Base-by-base conservation (phyloP, 108 stramenopile genomes). In the Cylindrotheca closterium region DNA sequence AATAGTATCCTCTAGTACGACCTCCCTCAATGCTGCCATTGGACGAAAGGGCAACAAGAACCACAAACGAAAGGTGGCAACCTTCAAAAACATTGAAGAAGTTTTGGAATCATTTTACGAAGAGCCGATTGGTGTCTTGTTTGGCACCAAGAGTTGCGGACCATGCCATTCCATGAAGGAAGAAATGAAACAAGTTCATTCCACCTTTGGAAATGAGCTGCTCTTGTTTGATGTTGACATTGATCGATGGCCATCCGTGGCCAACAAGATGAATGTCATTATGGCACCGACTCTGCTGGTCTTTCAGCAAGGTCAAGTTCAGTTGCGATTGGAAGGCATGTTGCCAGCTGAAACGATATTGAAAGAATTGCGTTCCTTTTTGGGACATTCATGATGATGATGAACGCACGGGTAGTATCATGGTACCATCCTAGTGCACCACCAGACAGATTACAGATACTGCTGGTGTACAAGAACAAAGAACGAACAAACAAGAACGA, bases 81-180 rank as follows among this genome's bases (percentile, higher is more conserved):
- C 74, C 37, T 88, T 82, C 75, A 82, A 80, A 60, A 85, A 81
- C n/a, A 84, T 86, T 66, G 88, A 89, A 47, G 78, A 89, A 71
- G 84, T 89, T 72, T 68, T 89, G n/a, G 49, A 60, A 12, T 47
- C 63, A 30, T 81, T 80, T 58, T 47, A 42, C 15, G 63, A 69
- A 47, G 75, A 79, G 18, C 73, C 82, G 0, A 37, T 90, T 0
- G 65, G 86, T 1, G 42, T 77, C 23, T 70, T 68, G 23, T 90
- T 90, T 63, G 74, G 81, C 22, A 68, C 85, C 1, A 58, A 53
- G 12, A 75, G 56, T 34, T 90, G 89, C 60, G 85, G 84, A 1
- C 89, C 89, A 18, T 87, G 86, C 67, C 66, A 74, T 45, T 59
- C 85, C 22, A 83, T 85, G 83, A 80, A 84, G 67, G 73, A 71